Conservation (phyloP, 441 rosid species). For the Populus hybrid region DNA sequence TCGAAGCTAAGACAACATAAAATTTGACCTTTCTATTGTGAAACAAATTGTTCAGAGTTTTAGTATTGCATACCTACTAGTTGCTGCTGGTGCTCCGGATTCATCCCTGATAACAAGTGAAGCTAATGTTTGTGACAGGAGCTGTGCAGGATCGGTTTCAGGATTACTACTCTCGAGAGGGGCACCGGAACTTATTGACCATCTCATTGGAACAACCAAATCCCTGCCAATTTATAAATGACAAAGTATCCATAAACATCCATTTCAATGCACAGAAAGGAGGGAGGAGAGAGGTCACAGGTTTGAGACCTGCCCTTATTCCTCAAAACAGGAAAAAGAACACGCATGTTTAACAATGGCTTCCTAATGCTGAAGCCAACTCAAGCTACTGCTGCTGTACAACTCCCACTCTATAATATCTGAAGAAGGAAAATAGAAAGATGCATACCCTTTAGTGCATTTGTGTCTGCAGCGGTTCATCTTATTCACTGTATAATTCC, state of each 20-base stretch:
- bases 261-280: no score
- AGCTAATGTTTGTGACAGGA: neutral
- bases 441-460: neutral
- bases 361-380: neutral
- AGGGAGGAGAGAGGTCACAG: no score
- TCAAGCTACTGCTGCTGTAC: neutral
- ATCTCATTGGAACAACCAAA: neutral
- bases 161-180: neutral
- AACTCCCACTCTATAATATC: neutral
- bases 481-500: neutral
- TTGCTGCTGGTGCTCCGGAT: neutral
- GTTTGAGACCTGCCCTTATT: no score
- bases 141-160: neutral
- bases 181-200: neutral
- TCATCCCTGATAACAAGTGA: neutral
- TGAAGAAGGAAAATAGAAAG: neutral
- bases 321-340: no score
- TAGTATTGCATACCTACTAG: neutral
- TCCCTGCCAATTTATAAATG: neutral
- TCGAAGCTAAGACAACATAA: neutral
- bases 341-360: neutral
- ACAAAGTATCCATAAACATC: neutral
- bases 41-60: neutral
- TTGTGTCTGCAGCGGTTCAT: neutral
- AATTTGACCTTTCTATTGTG: neutral